Base-by-base conservation (phyloP, 768 basidiomycete species). In the Lactarius akahatsu region DNA sequence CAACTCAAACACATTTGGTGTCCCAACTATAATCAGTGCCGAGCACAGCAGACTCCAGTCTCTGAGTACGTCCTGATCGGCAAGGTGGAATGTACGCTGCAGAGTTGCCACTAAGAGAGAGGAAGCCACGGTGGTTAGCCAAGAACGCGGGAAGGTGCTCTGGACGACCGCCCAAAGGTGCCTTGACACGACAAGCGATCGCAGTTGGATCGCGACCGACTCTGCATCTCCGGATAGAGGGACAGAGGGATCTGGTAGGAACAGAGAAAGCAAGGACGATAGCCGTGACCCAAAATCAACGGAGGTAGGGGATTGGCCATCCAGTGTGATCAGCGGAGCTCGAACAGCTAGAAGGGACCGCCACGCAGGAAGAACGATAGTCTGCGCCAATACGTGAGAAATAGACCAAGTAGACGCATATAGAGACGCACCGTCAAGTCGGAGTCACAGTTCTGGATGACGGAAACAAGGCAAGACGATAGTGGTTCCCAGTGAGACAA, bases 31-130 rank as follows among this genome's bases (percentile, higher is more conserved):
- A 16, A 67, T 60, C 54, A 67, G 58, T 57, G 7, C 28, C 7
- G 66, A 67, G 43, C 66, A 67, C 6, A 67, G n/a, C 18, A 47
- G 11, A 60, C 58, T 54, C 66, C 66, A 67, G 13, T 32, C 63
- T 20, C 30, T 32, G 9, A 67, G 62, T 32, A 67, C 50, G 4
- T 63, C 52, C 2, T 54, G 40, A 40, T 67, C 43, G n/a, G 43
- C 47, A 36, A 67, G 62, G 26, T 59, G 15, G 59, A 63, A 67
- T 18, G 50, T 38, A 5, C 54, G 66, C 16, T 56, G 66, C 28
- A 63, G 34, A 45, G 41, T 50, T 7, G 66, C 23, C 6, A 34
- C 41, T 30, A 67, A 61, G 41, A 67, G 52, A 30, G 66, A 63
- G 41, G 66, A 55, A 15, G 66, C 62, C 2, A 67, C 54, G 0